phyloP scores from a whole-genome alignment of 192 early-diverging fungal genomes.

The Cetraspora pellucida region DNA sequence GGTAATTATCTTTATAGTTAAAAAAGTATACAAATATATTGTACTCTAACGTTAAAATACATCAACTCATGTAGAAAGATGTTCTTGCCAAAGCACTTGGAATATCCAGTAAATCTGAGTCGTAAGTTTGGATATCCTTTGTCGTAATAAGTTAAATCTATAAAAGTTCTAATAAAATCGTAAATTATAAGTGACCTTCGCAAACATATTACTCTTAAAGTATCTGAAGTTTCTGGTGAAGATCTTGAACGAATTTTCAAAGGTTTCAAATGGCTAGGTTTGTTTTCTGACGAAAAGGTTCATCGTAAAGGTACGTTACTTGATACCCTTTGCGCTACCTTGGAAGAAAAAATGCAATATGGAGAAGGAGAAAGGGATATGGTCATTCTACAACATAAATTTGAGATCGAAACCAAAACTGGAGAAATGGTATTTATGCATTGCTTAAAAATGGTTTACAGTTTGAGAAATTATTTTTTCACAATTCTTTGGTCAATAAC shows the following conservation, averaged over 20 bases:
- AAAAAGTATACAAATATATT: no score
- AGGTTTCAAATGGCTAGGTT: slow-evolving; percentile 82
- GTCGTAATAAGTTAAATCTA: neutral
- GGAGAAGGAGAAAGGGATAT: slow-evolving; percentile 90
- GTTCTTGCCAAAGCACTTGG: slow-evolving; percentile 68
- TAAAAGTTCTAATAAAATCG: neutral
- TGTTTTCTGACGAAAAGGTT: slow-evolving; percentile 70
- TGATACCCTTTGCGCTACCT: slow-evolving; percentile 92
- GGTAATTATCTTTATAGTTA: slow-evolving; percentile 41
- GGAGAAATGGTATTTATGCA: slow-evolving; percentile 52
- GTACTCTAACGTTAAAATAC: no score
- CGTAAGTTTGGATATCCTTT: slow-evolving; percentile 26
- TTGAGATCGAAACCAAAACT: slow-evolving; percentile 90
- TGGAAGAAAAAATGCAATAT: slow-evolving; percentile 97
- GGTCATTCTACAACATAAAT: slow-evolving; percentile 97
- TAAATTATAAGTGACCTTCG: slow-evolving; percentile 51
- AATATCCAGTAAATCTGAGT: slow-evolving; percentile 39
- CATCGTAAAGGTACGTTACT: slow-evolving; percentile 74
- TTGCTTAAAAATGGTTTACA: slow-evolving; percentile 25
- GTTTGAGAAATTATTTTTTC: neutral
- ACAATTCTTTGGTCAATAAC: neutral
- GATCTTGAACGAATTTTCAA: slow-evolving; percentile 64
- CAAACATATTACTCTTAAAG: slow-evolving; percentile 66
- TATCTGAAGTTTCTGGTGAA: slow-evolving; percentile 52
- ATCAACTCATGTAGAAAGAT: slow-evolving; percentile 46